A percentile compares a stretch with the other conserved stretches of the same genome.
Evolutionary conservation across 2,329 filamentous ascomycete genomes (phyloP).

Genomic region (Sporothrix euskadiensis): DNA sequence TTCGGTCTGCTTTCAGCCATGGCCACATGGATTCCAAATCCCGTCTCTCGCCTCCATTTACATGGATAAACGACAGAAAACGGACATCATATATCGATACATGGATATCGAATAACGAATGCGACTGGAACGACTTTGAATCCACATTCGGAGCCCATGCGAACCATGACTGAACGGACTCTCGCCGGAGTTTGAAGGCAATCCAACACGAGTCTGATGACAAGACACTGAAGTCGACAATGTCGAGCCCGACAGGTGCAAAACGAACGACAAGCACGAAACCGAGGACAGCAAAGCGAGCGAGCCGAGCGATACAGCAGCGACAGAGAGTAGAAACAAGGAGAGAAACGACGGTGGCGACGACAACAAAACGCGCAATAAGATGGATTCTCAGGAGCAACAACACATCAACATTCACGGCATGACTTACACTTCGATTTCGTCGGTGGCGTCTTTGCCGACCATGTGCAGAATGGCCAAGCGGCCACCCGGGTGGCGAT

Average conservation of each 20-base stretch:
- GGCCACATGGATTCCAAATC: neutral
- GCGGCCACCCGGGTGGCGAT: constrained; percentile 59
- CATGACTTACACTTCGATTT: constrained; percentile 55
- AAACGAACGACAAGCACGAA: neutral
- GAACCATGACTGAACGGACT: neutral
- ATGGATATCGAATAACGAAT: neutral
- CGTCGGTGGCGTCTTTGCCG: constrained; percentile 59
- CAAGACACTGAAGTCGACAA: neutral
- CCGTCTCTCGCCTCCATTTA: neutral
- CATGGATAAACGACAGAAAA: neutral
- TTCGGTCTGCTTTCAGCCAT: neutral
- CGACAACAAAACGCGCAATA: neutral
- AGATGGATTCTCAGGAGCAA: neutral
- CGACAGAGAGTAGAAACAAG: neutral
- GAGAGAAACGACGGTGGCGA: neutral
- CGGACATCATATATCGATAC: neutral
- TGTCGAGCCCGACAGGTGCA: neutral
- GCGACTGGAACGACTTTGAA: neutral
- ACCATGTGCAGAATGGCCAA: constrained; percentile 64
- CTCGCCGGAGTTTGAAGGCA: neutral
- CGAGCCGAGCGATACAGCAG: neutral
- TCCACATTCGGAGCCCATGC: neutral
- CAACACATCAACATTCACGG: neutral
- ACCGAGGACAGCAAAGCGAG: neutral
- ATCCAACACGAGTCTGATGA: neutral